Percentiles rank a stretch among this genome's conserved stretches.
Evolutionary conservation across 2,329 filamentous ascomycete species (phyloP).

Genomic region (Colletotrichum incanum): DNA sequence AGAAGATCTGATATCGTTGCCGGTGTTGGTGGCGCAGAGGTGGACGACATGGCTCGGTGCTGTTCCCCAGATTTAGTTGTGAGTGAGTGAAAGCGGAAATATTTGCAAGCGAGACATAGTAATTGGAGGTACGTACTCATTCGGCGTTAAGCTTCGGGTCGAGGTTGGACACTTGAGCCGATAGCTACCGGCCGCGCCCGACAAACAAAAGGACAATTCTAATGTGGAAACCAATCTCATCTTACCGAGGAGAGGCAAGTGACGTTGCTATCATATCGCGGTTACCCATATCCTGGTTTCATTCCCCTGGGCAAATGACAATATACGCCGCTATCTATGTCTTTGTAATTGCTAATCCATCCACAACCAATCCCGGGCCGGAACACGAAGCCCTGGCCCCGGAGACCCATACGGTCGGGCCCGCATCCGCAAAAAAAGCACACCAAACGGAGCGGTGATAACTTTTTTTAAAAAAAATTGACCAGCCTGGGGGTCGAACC

Average conservation of each 20-base stretch:
- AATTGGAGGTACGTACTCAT: constrained; percentile 24
- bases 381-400: constrained; percentile 23
- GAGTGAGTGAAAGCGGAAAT: constrained; percentile 11
- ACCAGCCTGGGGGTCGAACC: constrained; percentile 44
- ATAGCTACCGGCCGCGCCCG: neutral
- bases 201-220: neutral
- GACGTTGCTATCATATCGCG: neutral
- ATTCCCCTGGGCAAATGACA: neutral
- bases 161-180: constrained; percentile 10
- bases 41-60: constrained; percentile 25
- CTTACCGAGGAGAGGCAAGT: neutral
- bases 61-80: constrained; percentile 1
- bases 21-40: neutral
- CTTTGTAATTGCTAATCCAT: neutral
- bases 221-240: neutral
- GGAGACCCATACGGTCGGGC: constrained; percentile 26
- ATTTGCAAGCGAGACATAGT: neutral
- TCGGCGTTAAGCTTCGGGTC: neutral
- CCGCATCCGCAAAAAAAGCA: constrained; percentile 22
- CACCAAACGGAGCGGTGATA: neutral
- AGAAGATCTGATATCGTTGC: constrained; percentile 46
- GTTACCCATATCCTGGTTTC: neutral
- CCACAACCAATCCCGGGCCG: constrained; percentile 23
- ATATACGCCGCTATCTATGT: neutral
- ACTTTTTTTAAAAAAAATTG: constrained; percentile 21